Evolutionary conservation across 108 stramenopile species (phyloP), one percentile per base, ranked within the genome.

Genomic region (Aurantiochytrium sp.): DNA sequence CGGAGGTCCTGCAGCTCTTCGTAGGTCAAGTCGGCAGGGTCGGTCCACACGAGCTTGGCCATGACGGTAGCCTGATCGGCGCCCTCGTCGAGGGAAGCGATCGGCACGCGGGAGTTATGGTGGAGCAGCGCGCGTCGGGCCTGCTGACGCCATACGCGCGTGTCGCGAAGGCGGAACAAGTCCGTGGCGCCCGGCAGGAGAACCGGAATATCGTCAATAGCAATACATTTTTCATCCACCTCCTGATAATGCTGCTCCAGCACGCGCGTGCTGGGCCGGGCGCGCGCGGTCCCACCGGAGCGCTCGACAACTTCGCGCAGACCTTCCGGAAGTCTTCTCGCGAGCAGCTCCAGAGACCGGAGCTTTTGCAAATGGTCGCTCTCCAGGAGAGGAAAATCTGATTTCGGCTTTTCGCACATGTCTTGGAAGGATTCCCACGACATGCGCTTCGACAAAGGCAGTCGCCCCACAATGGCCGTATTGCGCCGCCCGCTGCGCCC

Each of bases 141-240:
- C 19, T 34, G 34, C 34, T 65, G 59, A 10, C 59, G 27, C 59
- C 59, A 65, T 24, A 34, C 10, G 10, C 59, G 59, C 59, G 19
- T 65, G 10, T 65, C 34, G 24, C 59, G 34, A 8, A 65, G 34
- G 2, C 24, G 59, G 34, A 65, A 34, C 59, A 65, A 65, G 59
- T 65, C 59, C 27, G 24, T 65, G 34, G 59, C 59, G 10, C 59
- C 59, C 34, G 32, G 59, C 3, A 65, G 32, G 10, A 65, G 59
- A 34, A 65, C 34, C 34, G 59, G 59, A 65, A 65, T 65, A 65
- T 65, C 59, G 59, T 65, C 59, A 65, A 65, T 65, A 65, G 59
- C 59, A 65, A 65, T 65, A 34, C 59, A 65, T 65, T 65, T 65
- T 34, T 65, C 59, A 12, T 65, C 59, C 34, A 65, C 59, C 59